Evolutionary conservation across 108 stramenopile species (phyloP).

Genomic region (Cyclotella choctawhatcheeana): DNA sequence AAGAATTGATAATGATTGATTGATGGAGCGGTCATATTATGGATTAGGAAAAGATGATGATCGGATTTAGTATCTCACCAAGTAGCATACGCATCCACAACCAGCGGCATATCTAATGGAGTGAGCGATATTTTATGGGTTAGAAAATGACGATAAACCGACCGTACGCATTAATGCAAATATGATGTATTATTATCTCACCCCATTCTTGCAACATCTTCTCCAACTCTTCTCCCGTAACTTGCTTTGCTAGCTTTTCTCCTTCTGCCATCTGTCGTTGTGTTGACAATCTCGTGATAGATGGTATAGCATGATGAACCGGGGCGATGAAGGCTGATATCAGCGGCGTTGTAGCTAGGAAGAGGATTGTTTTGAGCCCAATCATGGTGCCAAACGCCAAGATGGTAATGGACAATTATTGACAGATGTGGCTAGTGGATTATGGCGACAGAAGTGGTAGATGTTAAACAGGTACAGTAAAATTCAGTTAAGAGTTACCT

Average conservation of each 20-base stretch:
- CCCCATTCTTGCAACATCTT: constrained; percentile 80
- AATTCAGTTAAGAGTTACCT: too few species aligned
- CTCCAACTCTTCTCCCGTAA: constrained; percentile 81
- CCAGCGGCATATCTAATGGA: constrained; percentile 70
- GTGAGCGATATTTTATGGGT: too few species aligned
- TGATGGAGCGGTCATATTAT: neutral
- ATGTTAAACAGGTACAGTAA: too few species aligned
- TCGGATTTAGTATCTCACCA: constrained; percentile 51
- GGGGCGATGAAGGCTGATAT: neutral
- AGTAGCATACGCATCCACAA: constrained; percentile 87
- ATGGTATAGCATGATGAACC: neutral
- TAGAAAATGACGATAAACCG: too few species aligned
- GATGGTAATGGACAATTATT: too few species aligned
- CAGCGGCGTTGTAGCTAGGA: neutral
- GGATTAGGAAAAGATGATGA: neutral
- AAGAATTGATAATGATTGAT: constrained; percentile 1
- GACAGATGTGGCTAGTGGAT: too few species aligned
- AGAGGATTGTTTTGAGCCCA: neutral
- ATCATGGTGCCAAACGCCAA: too few species aligned
- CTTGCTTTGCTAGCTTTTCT: constrained; percentile 21
- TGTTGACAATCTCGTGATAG: neutral
- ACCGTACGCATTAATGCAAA: too few species aligned
- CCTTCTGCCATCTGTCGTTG: constrained; percentile 3
- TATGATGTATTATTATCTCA: too few species aligned
- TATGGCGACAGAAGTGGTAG: too few species aligned